Percentiles rank a stretch among this genome's conserved stretches.
Evolutionary conservation across 2,329 filamentous ascomycete species (phyloP).

Genomic region (Colletotrichum limetticola): DNA sequence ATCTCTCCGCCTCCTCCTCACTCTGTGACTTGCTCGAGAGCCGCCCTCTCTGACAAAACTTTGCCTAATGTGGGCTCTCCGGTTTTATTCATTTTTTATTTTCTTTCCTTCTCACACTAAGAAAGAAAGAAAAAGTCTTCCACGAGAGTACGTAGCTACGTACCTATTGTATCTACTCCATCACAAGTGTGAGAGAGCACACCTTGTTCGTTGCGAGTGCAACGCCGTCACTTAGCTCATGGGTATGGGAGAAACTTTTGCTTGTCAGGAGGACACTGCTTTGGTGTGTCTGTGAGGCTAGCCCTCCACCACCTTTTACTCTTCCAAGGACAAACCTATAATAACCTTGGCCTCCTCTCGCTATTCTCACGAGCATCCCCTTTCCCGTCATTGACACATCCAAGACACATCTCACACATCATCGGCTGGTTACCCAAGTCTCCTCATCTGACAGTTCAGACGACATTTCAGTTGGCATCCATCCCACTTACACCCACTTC

Average conservation of each 20-base stretch:
- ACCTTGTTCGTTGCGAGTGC: conserved; percentile 14
- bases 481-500: conserved; percentile 27
- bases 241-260: conserved; percentile 23
- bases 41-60: conserved; percentile 15
- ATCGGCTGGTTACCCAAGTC: conserved; percentile 2
- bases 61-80: conserved; percentile 14
- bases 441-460: conserved; percentile 24
- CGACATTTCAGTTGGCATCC: conserved; percentile 7
- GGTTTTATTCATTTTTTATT: background rate
- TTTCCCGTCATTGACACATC: conserved; percentile 22
- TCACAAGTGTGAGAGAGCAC: background rate
- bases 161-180: background rate
- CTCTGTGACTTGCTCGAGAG: conserved; percentile 16
- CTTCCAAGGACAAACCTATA: conserved; percentile 24
- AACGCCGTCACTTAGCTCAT: conserved; percentile 29
- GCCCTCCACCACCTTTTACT: conserved; percentile 13
- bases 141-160: conserved; percentile 19
- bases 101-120: background rate
- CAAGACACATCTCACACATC: conserved; percentile 1
- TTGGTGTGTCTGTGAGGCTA: conserved; percentile 7
- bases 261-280: conserved; percentile 31
- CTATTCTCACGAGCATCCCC: background rate
- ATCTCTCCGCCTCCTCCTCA: conserved; percentile 23
- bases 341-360: conserved; percentile 27
- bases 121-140: background rate